Evolutionary conservation across 805 yeast genomes (phyloP).

Genomic region (Candida dajiaensis): DNA sequence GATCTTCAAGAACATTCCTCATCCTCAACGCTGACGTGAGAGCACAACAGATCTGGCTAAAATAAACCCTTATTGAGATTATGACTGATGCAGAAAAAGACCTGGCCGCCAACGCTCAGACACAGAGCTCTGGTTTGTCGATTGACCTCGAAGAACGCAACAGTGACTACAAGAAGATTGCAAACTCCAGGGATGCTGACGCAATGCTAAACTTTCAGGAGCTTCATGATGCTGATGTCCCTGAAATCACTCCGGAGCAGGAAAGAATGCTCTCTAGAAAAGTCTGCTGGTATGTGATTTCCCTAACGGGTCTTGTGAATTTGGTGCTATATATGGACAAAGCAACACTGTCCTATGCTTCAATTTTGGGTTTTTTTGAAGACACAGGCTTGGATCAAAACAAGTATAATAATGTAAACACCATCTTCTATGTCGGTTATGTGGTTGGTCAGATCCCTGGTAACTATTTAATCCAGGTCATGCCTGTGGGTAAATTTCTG

Average conservation of each 20-base stretch:
- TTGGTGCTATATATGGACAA: constrained; percentile 42
- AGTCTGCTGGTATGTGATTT: constrained; percentile 31
- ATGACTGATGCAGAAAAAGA: background rate
- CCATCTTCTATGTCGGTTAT: constrained; percentile 49
- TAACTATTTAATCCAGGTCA: constrained; percentile 36
- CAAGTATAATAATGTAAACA: constrained; percentile 42
- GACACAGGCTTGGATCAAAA: constrained; percentile 39
- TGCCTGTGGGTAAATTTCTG: constrained; percentile 36
- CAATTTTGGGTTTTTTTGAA: constrained; percentile 41
- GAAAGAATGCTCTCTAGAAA: constrained; percentile 34
- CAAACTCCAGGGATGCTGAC: constrained; percentile 33
- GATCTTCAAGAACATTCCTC: too few relatives aligned
- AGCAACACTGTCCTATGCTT: constrained; percentile 42
- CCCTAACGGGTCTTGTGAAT: constrained; percentile 34
- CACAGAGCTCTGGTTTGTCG: background rate
- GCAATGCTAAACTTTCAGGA: constrained; percentile 32
- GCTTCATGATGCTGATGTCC: constrained; percentile 27
- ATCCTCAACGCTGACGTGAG: too few relatives aligned
- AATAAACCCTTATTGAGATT: too few relatives aligned
- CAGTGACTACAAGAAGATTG: constrained; percentile 17
- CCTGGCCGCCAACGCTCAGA: background rate
- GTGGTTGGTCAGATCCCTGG: constrained; percentile 41
- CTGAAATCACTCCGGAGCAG: constrained; percentile 37
- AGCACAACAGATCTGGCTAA: too few relatives aligned
- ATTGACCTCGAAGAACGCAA: background rate